Conservation (phyloP, 805 yeast genomes). For the Huiozyma sinensis region DNA sequence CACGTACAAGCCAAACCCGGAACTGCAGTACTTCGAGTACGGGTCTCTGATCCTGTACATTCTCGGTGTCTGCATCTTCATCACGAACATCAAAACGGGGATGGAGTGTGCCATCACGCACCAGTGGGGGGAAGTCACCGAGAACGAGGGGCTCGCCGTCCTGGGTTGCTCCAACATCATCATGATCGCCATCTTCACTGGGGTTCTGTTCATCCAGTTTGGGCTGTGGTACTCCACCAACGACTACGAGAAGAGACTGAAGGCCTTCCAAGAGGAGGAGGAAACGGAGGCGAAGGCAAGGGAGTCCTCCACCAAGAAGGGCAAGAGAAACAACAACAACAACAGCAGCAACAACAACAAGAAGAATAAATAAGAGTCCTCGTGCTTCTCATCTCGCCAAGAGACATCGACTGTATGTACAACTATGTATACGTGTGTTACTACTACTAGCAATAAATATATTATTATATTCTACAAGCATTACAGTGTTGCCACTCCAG, state of each 20-base stretch:
- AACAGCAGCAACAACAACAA: conserved; percentile 1
- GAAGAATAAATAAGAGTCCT: neutral
- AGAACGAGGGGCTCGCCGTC: conserved; percentile 76
- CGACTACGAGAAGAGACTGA: conserved; percentile 36
- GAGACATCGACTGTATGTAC: neutral
- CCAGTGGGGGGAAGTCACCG: conserved; percentile 90
- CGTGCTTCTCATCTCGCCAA: neutral
- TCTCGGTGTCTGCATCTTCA: conserved; percentile 63
- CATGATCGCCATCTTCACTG: conserved; percentile 57
- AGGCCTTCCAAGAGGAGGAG: conserved; percentile 25
- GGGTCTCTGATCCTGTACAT: conserved; percentile 69
- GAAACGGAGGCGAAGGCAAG: conserved; percentile 10
- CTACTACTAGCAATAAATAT: too few species aligned
- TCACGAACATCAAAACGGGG: conserved; percentile 81
- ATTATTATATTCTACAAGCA: too few species aligned
- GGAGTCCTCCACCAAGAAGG: conserved; percentile 4
- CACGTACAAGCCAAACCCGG: conserved; percentile 79
- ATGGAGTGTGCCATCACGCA: conserved; percentile 56
- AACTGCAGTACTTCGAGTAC: conserved; percentile 81
- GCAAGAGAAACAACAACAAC: conserved; percentile 6
- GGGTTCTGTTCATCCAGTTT: conserved; percentile 75
- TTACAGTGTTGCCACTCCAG: too few species aligned
- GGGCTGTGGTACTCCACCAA: conserved; percentile 82
- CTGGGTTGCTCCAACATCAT: conserved; percentile 83
- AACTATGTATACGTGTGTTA: too few species aligned